Conservation (phyloP, 1,139 yeast genomes). For the Zygosaccharomyces sapae region DNA sequence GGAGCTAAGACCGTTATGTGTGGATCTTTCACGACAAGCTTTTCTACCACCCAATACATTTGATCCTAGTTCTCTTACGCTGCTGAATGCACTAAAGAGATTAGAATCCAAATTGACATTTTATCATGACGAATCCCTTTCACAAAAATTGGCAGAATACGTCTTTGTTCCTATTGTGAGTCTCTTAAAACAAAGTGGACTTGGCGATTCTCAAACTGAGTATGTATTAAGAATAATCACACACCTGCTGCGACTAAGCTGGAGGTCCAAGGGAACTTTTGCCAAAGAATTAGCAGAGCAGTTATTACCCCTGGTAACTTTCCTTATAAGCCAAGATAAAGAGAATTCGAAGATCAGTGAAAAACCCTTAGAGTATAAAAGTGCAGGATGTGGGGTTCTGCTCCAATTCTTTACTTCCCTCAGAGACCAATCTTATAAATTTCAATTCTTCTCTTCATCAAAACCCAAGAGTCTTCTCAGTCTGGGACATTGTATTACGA, state of each 20-base stretch:
- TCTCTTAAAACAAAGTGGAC: constrained; percentile 43
- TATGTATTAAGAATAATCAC: constrained; percentile 42
- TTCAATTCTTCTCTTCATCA: constrained; percentile 37
- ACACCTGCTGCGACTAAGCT: constrained; percentile 43
- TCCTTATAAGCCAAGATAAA: constrained; percentile 38
- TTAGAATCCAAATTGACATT: constrained; percentile 31
- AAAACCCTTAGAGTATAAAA: constrained; percentile 40
- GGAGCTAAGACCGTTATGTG: constrained; percentile 40
- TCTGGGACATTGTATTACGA: constrained; percentile 46
- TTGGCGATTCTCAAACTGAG: constrained; percentile 46
- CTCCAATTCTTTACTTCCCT: constrained; percentile 17
- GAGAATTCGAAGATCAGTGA: constrained; percentile 25
- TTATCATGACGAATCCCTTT: constrained; percentile 22
- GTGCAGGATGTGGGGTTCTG: constrained; percentile 43
- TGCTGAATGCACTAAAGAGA: constrained; percentile 36
- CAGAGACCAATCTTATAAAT: constrained; percentile 29
- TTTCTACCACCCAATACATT: constrained; percentile 39
- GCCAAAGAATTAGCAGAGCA: constrained; percentile 45
- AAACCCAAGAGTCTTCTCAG: constrained; percentile 38
- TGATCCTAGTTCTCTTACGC: constrained; percentile 33
- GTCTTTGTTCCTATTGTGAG: constrained; percentile 57
- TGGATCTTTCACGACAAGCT: constrained; percentile 42
- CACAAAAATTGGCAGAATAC: constrained; percentile 53
- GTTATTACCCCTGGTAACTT: constrained; percentile 47
- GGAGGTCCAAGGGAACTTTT: constrained; percentile 43